Base-by-base conservation (phyloP, 148 eudicot species). In the Spergularia marina region DNA sequence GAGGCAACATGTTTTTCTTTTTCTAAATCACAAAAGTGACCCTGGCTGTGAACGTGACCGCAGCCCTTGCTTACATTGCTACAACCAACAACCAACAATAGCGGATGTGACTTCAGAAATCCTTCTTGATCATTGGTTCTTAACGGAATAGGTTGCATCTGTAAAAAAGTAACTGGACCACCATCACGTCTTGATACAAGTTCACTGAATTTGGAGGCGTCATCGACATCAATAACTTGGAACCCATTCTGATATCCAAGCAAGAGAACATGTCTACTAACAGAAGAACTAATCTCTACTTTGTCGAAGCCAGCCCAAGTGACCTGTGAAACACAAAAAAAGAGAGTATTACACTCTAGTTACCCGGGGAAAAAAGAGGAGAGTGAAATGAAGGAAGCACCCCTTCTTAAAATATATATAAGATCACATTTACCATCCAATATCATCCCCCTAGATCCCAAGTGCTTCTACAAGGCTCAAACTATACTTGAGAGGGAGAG, bases 281-380 rank as follows among this genome's bases (percentile, higher is more conserved):
- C 18, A 53, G 70, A 56, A 30, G 80, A 77, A 40, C 85, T 79
- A 68, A 82, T 70, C 80, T 85, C 88, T 36, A 85, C 61, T 65
- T 75, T 82, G 75, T 82, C 85, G 68, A 85, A 85, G 78, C 88
- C 81, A 76, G 85, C 87, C 87, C 87, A 82, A n/a, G 77, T 77
- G 17, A 85, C 87, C 87, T 85, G 83, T 71, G 47, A 23, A 70
- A 6, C 36, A 14, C 17, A 20, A 20, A 18, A 20, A 20, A n/a
- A 41, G 53, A 7, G 4, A 41, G 18, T 30, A 17, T 17, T 41
- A 66, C 17, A 66, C 51, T 44, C 23, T 66, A 49, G 41, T 44
- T 10, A 34, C 18, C 18, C 10, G 36, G 36, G 36, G 36, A 2
- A 30, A 16, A 17, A 7, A 41, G 6, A 41, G 25, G 15, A 17